Evolutionary conservation across 1,284 basidiomycete genomes (phyloP), one percentile per base, ranked within the genome.

Genomic region (Chalciporus sp.): DNA sequence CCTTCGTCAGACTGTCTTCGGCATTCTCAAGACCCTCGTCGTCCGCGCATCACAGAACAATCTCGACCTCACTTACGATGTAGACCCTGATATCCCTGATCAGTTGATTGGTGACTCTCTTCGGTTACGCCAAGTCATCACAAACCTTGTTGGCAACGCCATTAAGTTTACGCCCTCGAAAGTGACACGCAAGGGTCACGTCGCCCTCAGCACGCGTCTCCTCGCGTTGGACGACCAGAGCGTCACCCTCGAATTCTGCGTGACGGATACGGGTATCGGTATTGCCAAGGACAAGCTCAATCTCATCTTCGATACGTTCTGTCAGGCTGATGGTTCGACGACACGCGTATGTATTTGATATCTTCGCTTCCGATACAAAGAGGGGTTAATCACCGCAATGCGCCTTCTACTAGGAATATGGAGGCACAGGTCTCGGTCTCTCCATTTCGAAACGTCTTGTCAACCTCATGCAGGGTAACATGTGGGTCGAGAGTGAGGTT

Each of bases 271-370:
- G 1, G 97, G 97, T 60, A 99, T 99, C 66, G 97, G 97, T 57
- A 99, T 99, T 73, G 95, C 97, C 63, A 95, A 95, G 72, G 97
- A 99, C 74, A 99, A 99, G 79, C 76, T 99, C 57, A 96, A 96
- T 67, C 80, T 99, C 70, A 99, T 99, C 70, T 99, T 99, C 74
- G 96, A 99, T 71, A 99, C 97, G 5, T 99, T 99, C 77, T 95
- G 94, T 65, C 97, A 99, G 70, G 97, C 97, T 0, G 97, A 99
- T 76, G 97, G 92, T 48, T 94, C 91, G 3, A 95, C 93, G 7
- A 95, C 92, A 9, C 77, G 93, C 68, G 88, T 90, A 63, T 55
- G 85, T 77, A 4, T 42, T 41, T 28, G 50, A 28, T 47, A 3
- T 50, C 47, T 28, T 56, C 61, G 23, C 47, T 49, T 61, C 44